These are phyloP conservation scores for Bipolaris cookei DNA, from an alignment of 2,329 filamentous ascomycete genomes.

Conservation along the genomic window DNA sequence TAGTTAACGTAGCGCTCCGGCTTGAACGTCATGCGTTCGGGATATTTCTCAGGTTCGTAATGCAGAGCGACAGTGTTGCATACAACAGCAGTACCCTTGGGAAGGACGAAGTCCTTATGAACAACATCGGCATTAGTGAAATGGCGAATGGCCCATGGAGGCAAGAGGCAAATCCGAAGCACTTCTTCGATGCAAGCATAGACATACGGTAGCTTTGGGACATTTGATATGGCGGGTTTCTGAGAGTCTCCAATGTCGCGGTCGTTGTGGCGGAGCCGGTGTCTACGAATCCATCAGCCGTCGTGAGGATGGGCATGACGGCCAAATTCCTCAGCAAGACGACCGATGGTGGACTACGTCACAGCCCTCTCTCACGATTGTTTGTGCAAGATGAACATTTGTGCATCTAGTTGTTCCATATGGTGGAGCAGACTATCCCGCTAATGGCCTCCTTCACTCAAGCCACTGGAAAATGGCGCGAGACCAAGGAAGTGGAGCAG, in stretches of 20 bases:
- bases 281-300: constrained; percentile 28
- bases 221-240: constrained; percentile 10
- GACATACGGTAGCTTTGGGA: constrained; percentile 38
- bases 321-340: background rate
- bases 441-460: background rate
- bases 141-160: constrained; percentile 27
- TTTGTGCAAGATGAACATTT: constrained; percentile 1
- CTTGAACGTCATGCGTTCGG: constrained; percentile 38
- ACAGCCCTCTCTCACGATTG: background rate
- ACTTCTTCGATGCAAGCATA: constrained; percentile 36
- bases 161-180: constrained; percentile 37
- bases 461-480: background rate
- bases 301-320: no score
- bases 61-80: constrained; percentile 31
- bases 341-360: background rate
- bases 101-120: constrained; percentile 45
- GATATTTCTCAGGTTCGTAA: constrained; percentile 30
- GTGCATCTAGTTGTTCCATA: constrained; percentile 1
- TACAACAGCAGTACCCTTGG: constrained; percentile 40
- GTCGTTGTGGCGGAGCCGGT: constrained; percentile 44
- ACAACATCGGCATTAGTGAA: constrained; percentile 30
- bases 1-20: constrained; percentile 39
- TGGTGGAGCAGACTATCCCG: constrained; percentile 1
- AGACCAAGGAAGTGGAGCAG: background rate
- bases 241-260: constrained; percentile 22